Evolutionary conservation across 257 asterid species (phyloP).

Genomic region (Marsdenia floribunda): DNA sequence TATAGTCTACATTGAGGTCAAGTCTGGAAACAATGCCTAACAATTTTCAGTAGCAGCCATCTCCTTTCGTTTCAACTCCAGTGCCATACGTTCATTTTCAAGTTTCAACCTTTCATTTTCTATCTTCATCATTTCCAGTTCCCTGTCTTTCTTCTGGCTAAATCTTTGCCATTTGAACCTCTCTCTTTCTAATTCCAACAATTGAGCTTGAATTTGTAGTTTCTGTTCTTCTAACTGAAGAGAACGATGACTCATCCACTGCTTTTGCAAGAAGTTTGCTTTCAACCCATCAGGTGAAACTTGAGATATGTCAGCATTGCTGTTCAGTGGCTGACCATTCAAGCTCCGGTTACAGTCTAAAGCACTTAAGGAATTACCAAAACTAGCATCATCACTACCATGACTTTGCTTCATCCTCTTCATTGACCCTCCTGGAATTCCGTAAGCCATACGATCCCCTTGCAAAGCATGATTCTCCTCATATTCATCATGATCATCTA

Average conservation of each 20-base stretch:
- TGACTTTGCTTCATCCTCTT: constrained; percentile 29
- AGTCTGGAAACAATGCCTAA: constrained; percentile 7
- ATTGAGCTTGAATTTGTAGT: constrained; percentile 34
- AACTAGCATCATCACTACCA: constrained; percentile 18
- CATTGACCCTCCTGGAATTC: constrained; percentile 17
- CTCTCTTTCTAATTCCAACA: constrained; percentile 43
- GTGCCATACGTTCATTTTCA: constrained; percentile 35
- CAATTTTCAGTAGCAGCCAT: constrained; percentile 19
- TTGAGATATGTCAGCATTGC: constrained; percentile 20
- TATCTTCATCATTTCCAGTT: constrained; percentile 29
- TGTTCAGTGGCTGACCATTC: constrained; percentile 17
- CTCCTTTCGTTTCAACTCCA: constrained; percentile 39
- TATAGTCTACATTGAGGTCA: background rate
- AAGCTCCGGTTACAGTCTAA: constrained; percentile 25
- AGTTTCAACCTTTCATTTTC: constrained; percentile 43
- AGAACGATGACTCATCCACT: constrained; percentile 30
- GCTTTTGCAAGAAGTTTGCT: constrained; percentile 22
- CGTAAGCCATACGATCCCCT: constrained; percentile 23
- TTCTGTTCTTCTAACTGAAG: constrained; percentile 35
- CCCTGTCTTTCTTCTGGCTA: constrained; percentile 38
- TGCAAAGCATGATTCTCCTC: constrained; percentile 35
- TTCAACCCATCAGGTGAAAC: constrained; percentile 22
- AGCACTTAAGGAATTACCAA: constrained; percentile 18
- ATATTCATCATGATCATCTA: constrained; percentile 40
- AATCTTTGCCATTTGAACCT: constrained; percentile 40